Percentiles rank a stretch among this genome's conserved stretches.
Evolutionary conservation across 495 filamentous ascomycete genomes (phyloP).

Genomic region (Tuber indicum): DNA sequence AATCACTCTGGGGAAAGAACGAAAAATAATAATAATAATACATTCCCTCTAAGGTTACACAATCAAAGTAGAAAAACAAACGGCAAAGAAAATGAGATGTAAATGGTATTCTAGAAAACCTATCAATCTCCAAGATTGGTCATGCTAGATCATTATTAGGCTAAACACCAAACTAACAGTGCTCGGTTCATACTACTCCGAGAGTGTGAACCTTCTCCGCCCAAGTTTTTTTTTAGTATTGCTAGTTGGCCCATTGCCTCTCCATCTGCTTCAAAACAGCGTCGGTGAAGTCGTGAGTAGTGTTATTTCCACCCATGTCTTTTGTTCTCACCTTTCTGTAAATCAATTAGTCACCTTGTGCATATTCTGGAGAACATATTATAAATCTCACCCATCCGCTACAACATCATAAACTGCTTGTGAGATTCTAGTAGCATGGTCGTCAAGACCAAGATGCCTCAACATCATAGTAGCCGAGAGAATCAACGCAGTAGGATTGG

Average conservation of each 20-base stretch:
- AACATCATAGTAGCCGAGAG: conserved; percentile 94
- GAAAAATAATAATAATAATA: not conserved
- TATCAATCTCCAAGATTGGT: not conserved
- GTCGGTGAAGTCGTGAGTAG: conserved; percentile 89
- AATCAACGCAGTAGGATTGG: conserved; percentile 92
- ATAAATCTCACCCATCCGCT: conserved; percentile 68
- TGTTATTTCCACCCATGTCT: conserved; percentile 87
- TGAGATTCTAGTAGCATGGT: conserved; percentile 95
- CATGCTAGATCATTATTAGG: not conserved
- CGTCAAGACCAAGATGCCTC: conserved; percentile 89
- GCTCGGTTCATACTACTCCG: not conserved
- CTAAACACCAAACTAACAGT: not conserved
- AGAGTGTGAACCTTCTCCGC: not conserved
- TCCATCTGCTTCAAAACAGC: conserved; percentile 95
- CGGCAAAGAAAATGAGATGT: conserved; percentile 15
- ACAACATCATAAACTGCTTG: conserved; percentile 97
- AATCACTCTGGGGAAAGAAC: not conserved
- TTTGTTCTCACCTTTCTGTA: conserved; percentile 72
- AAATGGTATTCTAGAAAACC: conserved; percentile 26
- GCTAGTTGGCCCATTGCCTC: conserved; percentile 19
- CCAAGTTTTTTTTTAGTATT: not conserved
- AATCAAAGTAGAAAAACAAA: conserved; percentile 11
- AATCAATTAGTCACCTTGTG: conserved; percentile 38
- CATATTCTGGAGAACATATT: not conserved
- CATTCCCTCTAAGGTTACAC: not conserved